Base-by-base conservation (phyloP, 2,329 filamentous ascomycete genomes). In the Arthroderma sp. region DNA sequence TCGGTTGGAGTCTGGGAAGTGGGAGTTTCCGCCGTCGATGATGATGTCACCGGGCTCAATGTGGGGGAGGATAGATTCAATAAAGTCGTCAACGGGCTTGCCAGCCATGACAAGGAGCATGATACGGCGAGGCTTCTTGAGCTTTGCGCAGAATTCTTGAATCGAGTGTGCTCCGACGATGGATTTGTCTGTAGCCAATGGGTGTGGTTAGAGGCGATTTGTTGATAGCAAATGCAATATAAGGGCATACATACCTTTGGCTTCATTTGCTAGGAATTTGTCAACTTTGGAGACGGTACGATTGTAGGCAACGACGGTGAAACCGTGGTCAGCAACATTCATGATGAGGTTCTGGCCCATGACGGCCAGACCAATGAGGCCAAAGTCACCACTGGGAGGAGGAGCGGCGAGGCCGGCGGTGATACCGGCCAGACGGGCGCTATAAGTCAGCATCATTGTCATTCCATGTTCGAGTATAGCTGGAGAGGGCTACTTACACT, bases 71-170 rank as follows among this genome's bases (percentile, higher is more conserved):
- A 98, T 82, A 57, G 81, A 81, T 78, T 95, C 87, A 62, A 98
- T 96, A 82, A 94, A 96, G 75, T 94, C 85, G 67, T 98, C 91
- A 57, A 98, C 91, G 52, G 91, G 83, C 76, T 91, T 85, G 63
- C 91, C 91, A 59, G 91, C 91, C 83, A 95, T 93, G 72, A 98
- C 91, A 57, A 98, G 83, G 62, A 98, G 80, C 91, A 98, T 98
- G 70, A 98, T 80, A 61, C 88, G 84, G 61, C 91, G 86, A 62
- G 91, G 91, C 61, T 78, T 85, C 85, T 96, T 96, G 67, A 98
- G 84, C 80, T 95, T 95, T 70, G 78, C 71, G 63, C 89, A 79
- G 66, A 98, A 95, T 71, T 98, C 91, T 75, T 94, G 78, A 66
- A 86, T 83, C 62, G 81, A 84, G 73, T 94, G 82, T 59, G 91